Percentiles rank a stretch among this genome's conserved stretches.
Conservation (phyloP, 2,329 filamentous ascomycete species). For the Daldinia sp. region DNA sequence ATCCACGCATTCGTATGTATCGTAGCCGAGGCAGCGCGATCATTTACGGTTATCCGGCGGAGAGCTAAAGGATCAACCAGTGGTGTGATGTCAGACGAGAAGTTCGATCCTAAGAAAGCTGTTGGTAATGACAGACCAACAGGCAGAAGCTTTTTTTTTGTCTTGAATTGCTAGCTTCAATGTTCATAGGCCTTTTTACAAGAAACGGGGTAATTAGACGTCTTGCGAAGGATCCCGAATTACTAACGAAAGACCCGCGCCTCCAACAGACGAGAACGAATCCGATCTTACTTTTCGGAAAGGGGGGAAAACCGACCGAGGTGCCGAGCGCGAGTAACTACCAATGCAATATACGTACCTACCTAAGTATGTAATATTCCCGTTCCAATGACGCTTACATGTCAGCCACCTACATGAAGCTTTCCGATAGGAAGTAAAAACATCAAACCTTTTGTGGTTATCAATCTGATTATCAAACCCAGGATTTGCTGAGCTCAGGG, state of each 20-base stretch:
- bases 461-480: neutral
- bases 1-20: neutral
- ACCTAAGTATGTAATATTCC: neutral
- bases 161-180: neutral
- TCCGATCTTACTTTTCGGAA: neutral
- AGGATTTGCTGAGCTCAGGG: neutral
- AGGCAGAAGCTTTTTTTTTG: neutral
- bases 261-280: neutral
- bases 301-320: neutral
- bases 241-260: neutral
- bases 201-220: neutral
- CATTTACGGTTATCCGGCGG: neutral
- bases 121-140: neutral
- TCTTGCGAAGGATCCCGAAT: neutral
- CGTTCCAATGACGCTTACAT: neutral
- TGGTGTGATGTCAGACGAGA: constrained; percentile 41
- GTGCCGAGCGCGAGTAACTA: neutral
- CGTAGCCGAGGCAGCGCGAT: neutral
- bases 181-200: neutral
- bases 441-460: neutral
- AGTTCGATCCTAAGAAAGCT: neutral
- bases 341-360: too few species aligned
- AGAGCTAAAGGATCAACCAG: constrained; percentile 1
- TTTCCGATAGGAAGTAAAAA: neutral
- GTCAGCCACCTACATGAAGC: neutral